Base-by-base conservation (phyloP, 306 rosid genomes). In the Neltuma alba region DNA sequence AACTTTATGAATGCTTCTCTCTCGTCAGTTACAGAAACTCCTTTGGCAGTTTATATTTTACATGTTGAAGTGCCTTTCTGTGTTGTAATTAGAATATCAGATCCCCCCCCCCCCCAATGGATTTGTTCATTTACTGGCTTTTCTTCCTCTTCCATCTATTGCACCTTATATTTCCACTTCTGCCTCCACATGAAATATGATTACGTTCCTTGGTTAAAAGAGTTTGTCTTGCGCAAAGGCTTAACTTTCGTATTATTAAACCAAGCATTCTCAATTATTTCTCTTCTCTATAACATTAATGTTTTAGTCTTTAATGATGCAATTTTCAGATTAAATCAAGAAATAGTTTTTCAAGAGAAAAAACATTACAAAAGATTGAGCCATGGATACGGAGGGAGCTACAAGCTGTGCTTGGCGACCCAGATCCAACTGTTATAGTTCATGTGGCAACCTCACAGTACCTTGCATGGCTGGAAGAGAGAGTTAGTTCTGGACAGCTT, bases 321-420 rank as follows among this genome's bases (percentile, higher is more conserved):
- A 82, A 75, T 1, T 65, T 57, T 62, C 80, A 87, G 87, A 69
- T 41, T 78, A 52, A 45, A 30, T 65, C 31, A 4, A 48, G 78
- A 42, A 87, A 45, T 60, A 80, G 31, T 75, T 70, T 76, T n/a
- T n/a, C 21, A 5, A 88, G 77, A 54, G 86, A 80, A 57, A 80
- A 70, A 54, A 80, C 84, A 4, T 28, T 82, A 41, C 86, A 60
- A 37, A 84, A 84, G 82, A 85, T 90, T 72, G 87, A 88, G 45
- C 92, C 92, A 0, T 86, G 94, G 94, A 83, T 90, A 64, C 21
- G 65, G 47, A 90, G 94, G 82, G 94, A 90, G 88, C 83, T 90
- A 57, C 88, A 83, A 60, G 88, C 86, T 52, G 66, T 88, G 72
- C 85, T 90, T 7, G 82, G 78, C 30, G 91, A 86, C 67, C 80